Base-by-base conservation (phyloP, 164 flowering plant species). In the Santalum album region DNA sequence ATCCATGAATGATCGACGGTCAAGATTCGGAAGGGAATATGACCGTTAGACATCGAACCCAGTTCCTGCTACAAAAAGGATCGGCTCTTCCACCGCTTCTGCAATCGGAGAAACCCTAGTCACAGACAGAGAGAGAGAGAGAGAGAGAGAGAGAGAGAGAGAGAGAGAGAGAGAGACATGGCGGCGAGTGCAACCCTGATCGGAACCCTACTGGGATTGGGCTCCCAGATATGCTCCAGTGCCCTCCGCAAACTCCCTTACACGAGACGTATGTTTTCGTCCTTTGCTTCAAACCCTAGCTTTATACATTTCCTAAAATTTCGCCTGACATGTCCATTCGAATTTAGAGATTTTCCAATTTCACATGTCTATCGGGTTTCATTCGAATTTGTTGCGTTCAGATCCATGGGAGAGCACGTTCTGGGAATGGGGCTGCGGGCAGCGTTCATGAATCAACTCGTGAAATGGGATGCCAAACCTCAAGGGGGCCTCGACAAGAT, bases 401-500 rank as follows among this genome's bases (percentile, higher is more conserved):
- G 99, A 92, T 87, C 99, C 97, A 19, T 92, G 99, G 99, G 99
- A n/a, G n/a, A 89, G 71, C 99, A 92, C 53, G 71, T 80, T 25
- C 35, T 89, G 58, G 97, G 92, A 2, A 87, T 89, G 90, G 97
- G 99, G n/a, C 49, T 92, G 23, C 97, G 99, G 9, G 83, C 66
- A 0, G 75, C 89, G 26, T 83, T 83, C 64, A 79, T 68, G 25
- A 87, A 78, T 51, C 92, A 92, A 69, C 65, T 92, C 22, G 91
- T 83, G 17, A 83, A 92, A 65, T 92, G 96, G 96, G 99, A 92
- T 4, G 95, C 68, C n/a, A 59, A 83, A 81, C 75, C 84, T 36
- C 65, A 83, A 50, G 87, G 51, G 22, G 97, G 89, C 67, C 97
- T 89, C 42, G 96, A 92, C 55, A 87, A 78, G 67, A 71, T 89